Evolutionary conservation across 2,329 filamentous ascomycete species (phyloP).

Genomic region (Pseudocercospora fijiensis): DNA sequence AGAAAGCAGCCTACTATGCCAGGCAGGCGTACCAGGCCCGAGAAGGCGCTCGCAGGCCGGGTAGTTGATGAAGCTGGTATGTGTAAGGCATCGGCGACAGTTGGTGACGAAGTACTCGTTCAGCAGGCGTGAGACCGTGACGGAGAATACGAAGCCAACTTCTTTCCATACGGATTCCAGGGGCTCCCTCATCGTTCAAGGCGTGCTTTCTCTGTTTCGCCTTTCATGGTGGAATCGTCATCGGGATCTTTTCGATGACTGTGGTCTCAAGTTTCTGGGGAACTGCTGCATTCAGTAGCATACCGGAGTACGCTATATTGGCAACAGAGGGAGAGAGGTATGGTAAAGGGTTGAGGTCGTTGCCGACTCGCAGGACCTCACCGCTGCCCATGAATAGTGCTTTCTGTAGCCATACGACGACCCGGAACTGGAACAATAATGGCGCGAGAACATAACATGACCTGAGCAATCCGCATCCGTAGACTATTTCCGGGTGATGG

Average conservation of each 20-base stretch:
- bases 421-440: background rate
- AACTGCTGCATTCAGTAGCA: background rate
- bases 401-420: background rate
- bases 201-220: conserved; percentile 34
- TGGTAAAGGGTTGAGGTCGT: no score
- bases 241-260: no score
- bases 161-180: conserved; percentile 59
- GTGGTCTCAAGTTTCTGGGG: no score
- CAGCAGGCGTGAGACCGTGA: conserved; percentile 35
- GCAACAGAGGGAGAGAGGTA: background rate
- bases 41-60: conserved; percentile 56
- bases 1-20: conserved; percentile 67
- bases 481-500: no score
- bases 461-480: background rate
- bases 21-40: conserved; percentile 66
- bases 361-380: background rate
- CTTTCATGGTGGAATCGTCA: conserved; percentile 8
- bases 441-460: background rate
- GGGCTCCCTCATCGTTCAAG: conserved; percentile 61
- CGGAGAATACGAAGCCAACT: conserved; percentile 60
- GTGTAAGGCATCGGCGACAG: conserved; percentile 59
- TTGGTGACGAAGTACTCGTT: conserved; percentile 71
- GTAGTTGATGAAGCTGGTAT: conserved; percentile 65
- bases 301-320: background rate
- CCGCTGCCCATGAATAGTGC: background rate